A percentile compares a stretch with the other conserved stretches of the same genome.
Conservation (phyloP, 31 red algal species). For the Porphyra umbilicalis region DNA sequence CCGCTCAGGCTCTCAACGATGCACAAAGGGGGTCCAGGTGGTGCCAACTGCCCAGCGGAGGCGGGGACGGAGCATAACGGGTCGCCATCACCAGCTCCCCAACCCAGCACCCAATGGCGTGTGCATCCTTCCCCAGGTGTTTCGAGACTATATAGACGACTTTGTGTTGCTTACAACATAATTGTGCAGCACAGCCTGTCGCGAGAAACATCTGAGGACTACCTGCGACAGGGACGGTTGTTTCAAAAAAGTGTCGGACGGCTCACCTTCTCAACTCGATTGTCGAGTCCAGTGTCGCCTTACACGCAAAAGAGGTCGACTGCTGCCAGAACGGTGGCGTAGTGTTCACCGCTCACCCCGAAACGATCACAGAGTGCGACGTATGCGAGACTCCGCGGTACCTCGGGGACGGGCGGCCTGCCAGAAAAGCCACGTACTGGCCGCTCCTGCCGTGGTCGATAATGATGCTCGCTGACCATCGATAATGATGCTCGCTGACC, state of each 20-base stretch:
- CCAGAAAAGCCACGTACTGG: not conserved
- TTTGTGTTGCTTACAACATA: not conserved
- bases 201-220: not conserved
- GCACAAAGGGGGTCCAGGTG: not conserved
- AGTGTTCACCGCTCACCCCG: not conserved
- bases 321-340: not conserved
- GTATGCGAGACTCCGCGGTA: not conserved
- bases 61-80: not conserved
- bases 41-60: not conserved
- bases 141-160: not conserved
- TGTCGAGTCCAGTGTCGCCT: not conserved
- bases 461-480: not conserved
- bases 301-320: not conserved
- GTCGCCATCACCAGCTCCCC: not conserved
- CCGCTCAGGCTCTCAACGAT: not conserved
- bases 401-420: no score
- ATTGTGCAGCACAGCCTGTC: not conserved
- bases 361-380: not conserved
- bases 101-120: not conserved
- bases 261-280: not conserved
- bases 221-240: not conserved
- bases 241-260: not conserved
- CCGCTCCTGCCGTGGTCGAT: not conserved
- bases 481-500: not conserved
- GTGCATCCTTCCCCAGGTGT: not conserved